Conservation (phyloP, 192 early-diverging fungal species). For the Backusella luteola region DNA sequence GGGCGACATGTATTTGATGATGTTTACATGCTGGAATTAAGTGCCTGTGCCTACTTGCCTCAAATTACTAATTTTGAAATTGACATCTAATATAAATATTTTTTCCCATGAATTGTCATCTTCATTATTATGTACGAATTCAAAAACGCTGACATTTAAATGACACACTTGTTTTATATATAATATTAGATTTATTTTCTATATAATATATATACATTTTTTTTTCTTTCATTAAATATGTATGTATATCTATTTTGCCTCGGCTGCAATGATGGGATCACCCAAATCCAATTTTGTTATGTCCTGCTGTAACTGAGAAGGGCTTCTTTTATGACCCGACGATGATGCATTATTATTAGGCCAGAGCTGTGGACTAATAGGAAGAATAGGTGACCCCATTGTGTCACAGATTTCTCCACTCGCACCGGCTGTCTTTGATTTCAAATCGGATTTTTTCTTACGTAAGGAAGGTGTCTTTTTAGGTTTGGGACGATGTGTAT, state of each 20-base stretch:
- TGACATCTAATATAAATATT: slow-evolving; percentile 31
- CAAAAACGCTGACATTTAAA: too few species aligned
- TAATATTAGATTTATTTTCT: too few species aligned
- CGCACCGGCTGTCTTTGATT: slow-evolving; percentile 21
- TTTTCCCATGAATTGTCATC: too few species aligned
- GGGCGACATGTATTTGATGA: slow-evolving; percentile 82
- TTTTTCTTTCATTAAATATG: too few species aligned
- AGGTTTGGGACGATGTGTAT: slow-evolving; percentile 89
- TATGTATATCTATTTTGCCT: not conserved
- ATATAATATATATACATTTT: too few species aligned
- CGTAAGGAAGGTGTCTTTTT: not conserved
- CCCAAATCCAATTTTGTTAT: not conserved
- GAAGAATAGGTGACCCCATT: slow-evolving; percentile 21
- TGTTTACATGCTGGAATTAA: slow-evolving; percentile 77
- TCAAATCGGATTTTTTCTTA: not conserved
- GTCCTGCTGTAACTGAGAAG: not conserved
- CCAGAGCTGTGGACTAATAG: slow-evolving; percentile 17
- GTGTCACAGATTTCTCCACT: slow-evolving; percentile 34
- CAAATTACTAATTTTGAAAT: slow-evolving; percentile 85
- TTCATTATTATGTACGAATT: too few species aligned
- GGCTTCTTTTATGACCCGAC: not conserved
- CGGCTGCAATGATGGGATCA: not conserved
- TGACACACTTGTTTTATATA: too few species aligned
- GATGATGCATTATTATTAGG: not conserved
- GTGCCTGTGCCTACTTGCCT: slow-evolving; percentile 82